Percentiles rank a stretch among this genome's conserved stretches.
Conservation (phyloP, 306 rosid species). For the Adenanthera pavonina region DNA sequence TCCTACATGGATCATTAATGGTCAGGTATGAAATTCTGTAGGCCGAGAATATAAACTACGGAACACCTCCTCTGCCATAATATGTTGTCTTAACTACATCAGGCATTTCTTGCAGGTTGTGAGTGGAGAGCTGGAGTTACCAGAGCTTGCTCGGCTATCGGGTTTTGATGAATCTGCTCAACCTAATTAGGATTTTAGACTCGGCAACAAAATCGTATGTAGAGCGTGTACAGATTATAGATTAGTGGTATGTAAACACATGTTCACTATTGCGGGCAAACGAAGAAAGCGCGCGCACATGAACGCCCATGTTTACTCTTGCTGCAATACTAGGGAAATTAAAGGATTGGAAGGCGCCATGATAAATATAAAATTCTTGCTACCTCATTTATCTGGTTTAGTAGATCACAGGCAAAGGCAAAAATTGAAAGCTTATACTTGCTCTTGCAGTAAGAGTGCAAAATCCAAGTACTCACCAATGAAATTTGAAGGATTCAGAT, state of each 20-base stretch:
- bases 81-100: slow-evolving; percentile 36
- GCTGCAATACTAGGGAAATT: neutral
- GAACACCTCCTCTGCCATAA: slow-evolving; percentile 3
- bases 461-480: neutral
- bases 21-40: slow-evolving; percentile 61
- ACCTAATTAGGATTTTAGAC: slow-evolving; percentile 40
- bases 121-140: slow-evolving; percentile 72
- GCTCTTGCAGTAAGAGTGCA: neutral
- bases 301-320: neutral
- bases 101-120: slow-evolving; percentile 54
- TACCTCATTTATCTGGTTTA: neutral
- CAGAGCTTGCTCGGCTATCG: slow-evolving; percentile 69
- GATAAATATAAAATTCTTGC: neutral
- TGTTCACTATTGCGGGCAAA: neutral
- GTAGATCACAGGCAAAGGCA: neutral
- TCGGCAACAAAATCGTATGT: neutral
- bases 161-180: slow-evolving; percentile 59
- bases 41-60: slow-evolving; percentile 13
- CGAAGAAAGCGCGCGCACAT: no score
- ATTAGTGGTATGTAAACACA: slow-evolving; percentile 21
- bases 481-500: neutral
- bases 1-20: slow-evolving; percentile 87
- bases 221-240: slow-evolving; percentile 43
- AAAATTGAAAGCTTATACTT: neutral
- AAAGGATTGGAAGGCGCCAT: neutral